phyloP scores from a whole-genome alignment of 2,329 filamentous ascomycete genomes.

The Trichophyton schoenleinii region DNA sequence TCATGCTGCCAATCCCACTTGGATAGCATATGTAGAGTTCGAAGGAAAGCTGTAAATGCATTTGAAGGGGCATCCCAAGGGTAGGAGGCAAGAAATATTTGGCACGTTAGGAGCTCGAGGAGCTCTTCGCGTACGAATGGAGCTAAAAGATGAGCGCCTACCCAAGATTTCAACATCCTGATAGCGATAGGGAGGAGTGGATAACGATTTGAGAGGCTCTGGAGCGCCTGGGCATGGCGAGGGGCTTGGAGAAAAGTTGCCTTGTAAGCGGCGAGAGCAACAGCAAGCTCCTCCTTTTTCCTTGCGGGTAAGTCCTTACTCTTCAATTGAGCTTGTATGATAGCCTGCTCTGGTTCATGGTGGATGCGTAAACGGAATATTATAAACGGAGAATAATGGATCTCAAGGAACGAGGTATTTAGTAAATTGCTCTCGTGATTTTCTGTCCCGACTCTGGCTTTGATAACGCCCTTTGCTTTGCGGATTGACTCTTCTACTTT shows the following conservation, averaged over 20 bases:
- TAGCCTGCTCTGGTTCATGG: constrained; percentile 70
- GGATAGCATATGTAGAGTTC: constrained; percentile 65
- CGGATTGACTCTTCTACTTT: constrained; percentile 62
- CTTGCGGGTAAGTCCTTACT: constrained; percentile 56
- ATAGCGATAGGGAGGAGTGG: constrained; percentile 70
- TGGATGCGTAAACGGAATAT: constrained; percentile 78
- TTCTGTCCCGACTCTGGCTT: constrained; percentile 66
- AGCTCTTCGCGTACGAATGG: constrained; percentile 67
- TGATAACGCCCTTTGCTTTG: constrained; percentile 47
- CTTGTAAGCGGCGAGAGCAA: constrained; percentile 57
- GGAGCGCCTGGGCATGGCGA: constrained; percentile 67
- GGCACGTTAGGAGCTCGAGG: constrained; percentile 68
- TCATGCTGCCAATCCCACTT: constrained; percentile 86
- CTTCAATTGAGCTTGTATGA: constrained; percentile 67
- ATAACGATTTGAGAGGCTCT: constrained; percentile 67
- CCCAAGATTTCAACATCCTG: constrained; percentile 80
- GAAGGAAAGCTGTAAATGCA: constrained; percentile 64
- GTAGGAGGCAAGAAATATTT: constrained; percentile 66
- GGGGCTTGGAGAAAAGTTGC: constrained; percentile 60
- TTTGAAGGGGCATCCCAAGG: constrained; percentile 71
- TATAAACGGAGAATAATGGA: constrained; percentile 58
- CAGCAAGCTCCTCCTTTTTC: constrained; percentile 55
- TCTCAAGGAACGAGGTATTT: constrained; percentile 72
- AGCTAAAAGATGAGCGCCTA: constrained; percentile 65
- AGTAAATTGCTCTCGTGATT: constrained; percentile 55